These are phyloP conservation scores for Acer yangbiense DNA, from an alignment of 345 rosid genomes.

Conservation along the genomic window DNA sequence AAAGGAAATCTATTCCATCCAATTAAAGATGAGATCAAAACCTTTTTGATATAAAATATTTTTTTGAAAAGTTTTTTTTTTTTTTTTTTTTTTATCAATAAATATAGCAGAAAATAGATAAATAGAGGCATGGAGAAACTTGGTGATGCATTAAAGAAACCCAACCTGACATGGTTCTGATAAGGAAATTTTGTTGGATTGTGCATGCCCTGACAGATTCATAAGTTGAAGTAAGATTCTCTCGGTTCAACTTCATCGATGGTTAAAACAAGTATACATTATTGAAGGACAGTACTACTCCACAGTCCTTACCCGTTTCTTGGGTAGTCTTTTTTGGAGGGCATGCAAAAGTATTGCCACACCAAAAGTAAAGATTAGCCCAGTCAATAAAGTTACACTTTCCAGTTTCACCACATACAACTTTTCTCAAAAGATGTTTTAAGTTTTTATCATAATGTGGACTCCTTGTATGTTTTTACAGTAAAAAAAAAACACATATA, in stretches of 20 bases:
- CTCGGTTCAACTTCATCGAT: background rate
- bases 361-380: background rate
- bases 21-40: background rate
- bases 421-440: constrained; percentile 12
- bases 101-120: too few species aligned
- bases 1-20: too few species aligned
- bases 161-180: background rate
- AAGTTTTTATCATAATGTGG: too few species aligned
- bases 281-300: too few species aligned
- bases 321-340: too few species aligned
- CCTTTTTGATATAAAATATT: background rate
- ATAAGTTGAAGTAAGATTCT: background rate
- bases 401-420: background rate
- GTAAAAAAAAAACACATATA: too few species aligned
- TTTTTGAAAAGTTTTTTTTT: background rate
- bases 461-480: too few species aligned
- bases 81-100: too few species aligned
- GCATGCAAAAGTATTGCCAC: background rate
- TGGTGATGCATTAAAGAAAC: background rate
- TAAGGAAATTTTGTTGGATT: background rate
- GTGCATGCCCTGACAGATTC: background rate
- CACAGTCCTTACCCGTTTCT: too few species aligned
- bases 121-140: background rate
- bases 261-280: background rate
- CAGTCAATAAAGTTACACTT: background rate